These are phyloP conservation scores for Ganoderma leucocontextum DNA, from an alignment of 1,284 basidiomycete genomes.

Conservation along the genomic window DNA sequence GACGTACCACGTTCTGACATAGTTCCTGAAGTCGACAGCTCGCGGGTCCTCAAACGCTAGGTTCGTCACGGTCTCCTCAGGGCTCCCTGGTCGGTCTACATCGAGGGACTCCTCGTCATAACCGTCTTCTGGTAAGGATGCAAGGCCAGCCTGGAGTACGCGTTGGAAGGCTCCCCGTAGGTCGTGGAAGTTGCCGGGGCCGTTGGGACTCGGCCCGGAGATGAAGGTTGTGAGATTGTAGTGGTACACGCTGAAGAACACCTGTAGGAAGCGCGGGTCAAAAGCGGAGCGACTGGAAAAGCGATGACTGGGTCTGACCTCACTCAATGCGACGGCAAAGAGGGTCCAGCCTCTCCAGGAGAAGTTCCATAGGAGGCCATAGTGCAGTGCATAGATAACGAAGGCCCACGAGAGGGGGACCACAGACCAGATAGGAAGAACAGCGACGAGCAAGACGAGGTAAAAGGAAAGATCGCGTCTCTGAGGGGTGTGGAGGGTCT, in stretches of 20 bases:
- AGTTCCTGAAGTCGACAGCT: constrained; percentile 79
- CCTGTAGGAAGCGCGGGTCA: constrained; percentile 50
- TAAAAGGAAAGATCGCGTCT: constrained; percentile 62
- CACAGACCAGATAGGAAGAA: constrained; percentile 76
- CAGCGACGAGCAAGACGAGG: constrained; percentile 61
- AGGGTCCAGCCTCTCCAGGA: constrained; percentile 46
- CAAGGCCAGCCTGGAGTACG: constrained; percentile 71
- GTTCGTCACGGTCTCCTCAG: constrained; percentile 63
- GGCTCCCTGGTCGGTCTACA: constrained; percentile 63
- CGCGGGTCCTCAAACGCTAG: constrained; percentile 73
- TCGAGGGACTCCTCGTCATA: constrained; percentile 63
- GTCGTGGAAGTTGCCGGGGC: constrained; percentile 58
- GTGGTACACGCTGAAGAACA: constrained; percentile 82
- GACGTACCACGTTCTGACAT: constrained; percentile 66
- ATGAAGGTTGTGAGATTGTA: constrained; percentile 62
- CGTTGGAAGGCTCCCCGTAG: constrained; percentile 67
- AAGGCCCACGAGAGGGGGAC: constrained; percentile 78
- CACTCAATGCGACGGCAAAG: constrained; percentile 62
- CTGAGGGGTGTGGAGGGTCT: constrained; percentile 41
- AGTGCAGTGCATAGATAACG: constrained; percentile 61
- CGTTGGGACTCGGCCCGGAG: constrained; percentile 56
- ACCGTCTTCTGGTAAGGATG: constrained; percentile 58
- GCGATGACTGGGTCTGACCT: constrained; percentile 53
- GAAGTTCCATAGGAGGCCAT: constrained; percentile 54
- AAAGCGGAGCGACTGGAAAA: constrained; percentile 11